Base-by-base conservation (phyloP, 192 early-diverging fungal genomes). In the Backusella liffmaniae region DNA sequence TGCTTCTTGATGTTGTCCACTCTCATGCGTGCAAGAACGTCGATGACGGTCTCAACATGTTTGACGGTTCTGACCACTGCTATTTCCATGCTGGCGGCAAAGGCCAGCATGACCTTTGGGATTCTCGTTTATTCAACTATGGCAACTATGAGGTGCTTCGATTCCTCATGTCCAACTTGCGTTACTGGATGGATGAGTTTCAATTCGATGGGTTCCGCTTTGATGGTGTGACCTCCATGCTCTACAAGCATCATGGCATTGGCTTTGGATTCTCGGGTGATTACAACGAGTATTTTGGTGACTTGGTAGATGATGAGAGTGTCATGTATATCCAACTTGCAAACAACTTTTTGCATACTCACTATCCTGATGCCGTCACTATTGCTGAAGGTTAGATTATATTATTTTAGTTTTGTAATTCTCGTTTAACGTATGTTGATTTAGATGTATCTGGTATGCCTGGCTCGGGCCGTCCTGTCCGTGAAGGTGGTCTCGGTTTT, bases 361-460 rank as follows among this genome's bases (percentile, higher is more conserved):
- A 95, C 59, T 94, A 97, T 75, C 94, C 94, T 1, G 72, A 92
- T 12, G 87, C 90, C 44, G 87, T 97, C 66, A 98, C 96, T 0
- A 90, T 99, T 68, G 96, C 97, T 16, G 97, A 99, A 92, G 92
- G 92, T 94, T 9, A 39, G 37, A 39, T 39, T 39, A 10, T 26
- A 26, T 26, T 0, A 26, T 26, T 26, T 26, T 26, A 26, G 26
- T 26, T 26, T 26, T 26, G 26, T 26, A 26, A 26, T 26, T 26
- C 0, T 26, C 26, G 26, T 26, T 26, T 26, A 26, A 26, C 26
- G 26, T 0, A 26, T 26, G 0, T 26, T 26, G 26, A 26, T 26
- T 26, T 26, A 94, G 97, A 99, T 86, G 97, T 99, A 18, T 99
- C 97, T 7, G 97, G 97, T 41, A 98, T 99, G 97, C 97, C 97